Evolutionary conservation across 208 protist species (phyloP).

Genomic region (Leishmania tropica): DNA sequence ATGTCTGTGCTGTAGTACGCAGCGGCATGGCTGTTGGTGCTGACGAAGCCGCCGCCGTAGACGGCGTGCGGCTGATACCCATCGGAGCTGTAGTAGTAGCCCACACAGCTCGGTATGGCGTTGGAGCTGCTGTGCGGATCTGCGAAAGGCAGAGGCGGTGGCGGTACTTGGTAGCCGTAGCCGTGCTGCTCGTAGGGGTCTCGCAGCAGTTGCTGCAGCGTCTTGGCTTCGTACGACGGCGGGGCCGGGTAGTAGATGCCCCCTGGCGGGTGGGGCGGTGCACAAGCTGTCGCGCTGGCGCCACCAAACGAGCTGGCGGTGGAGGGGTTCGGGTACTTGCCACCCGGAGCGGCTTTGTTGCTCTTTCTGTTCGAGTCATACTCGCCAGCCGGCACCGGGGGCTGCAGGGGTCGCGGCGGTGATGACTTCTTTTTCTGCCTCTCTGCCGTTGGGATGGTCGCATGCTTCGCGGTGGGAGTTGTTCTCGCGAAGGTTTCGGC

Average conservation of each 20-base stretch:
- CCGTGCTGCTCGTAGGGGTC: not conserved
- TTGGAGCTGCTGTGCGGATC: not conserved
- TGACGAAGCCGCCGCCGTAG: not conserved
- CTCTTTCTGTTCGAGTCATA: not conserved
- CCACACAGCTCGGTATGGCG: not conserved
- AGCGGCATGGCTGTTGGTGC: not conserved
- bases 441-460: not conserved
- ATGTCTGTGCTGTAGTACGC: not conserved
- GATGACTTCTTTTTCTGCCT: not conserved
- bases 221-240: constrained; percentile 16
- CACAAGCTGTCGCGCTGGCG: not conserved
- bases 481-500: not conserved
- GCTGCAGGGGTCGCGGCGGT: not conserved
- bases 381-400: constrained; percentile 13
- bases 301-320: not conserved
- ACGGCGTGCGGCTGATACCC: not conserved
- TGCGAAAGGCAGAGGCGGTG: not conserved
- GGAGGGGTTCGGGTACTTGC: not conserved
- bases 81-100: not conserved
- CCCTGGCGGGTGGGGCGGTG: not conserved
- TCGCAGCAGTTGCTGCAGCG: constrained; percentile 1
- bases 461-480: not conserved
- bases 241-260: not conserved
- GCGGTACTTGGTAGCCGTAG: not conserved
- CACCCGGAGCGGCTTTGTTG: not conserved